Evolutionary conservation across 1,284 basidiomycete species (phyloP), one percentile per base, ranked within the genome.

Genomic region (Puccinia brachypodii): DNA sequence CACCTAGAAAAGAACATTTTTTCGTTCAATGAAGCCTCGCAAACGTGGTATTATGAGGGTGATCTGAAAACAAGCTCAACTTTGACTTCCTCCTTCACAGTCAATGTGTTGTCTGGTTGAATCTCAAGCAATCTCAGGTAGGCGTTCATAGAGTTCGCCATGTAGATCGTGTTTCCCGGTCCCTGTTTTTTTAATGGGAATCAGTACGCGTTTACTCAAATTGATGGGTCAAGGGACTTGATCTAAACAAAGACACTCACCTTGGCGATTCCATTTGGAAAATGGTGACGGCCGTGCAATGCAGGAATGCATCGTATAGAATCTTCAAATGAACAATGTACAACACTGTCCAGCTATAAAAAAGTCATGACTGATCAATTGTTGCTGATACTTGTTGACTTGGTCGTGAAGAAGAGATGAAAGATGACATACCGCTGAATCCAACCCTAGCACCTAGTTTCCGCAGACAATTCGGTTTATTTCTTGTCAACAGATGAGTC

Each of bases 231-330:
- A 68, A 28, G n/a, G n/a, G 44, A 42, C 16, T 22, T 22, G 28
- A 22, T 40, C 2, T 38, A 9, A 64, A 44, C 40, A 44, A 19
- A 44, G 8, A 68, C 14, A 62, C 80, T 66, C 9, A 81, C 80
- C 44, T 81, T 81, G 42, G 62, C 80, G 66, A 81, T 81, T 42
- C 80, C 80, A 44, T 81, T 81, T 6, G 80, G 58, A 47, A 73
- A 75, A 36, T 69, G 60, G 38, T 75, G 44, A 53, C 50, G 58
- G 16, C 44, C 72, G 66, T 50, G 44, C 3, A 69, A 56, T 64
- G 72, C 80, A 42, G 62, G 19, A 31, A 56, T 75, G 44, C 80
- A 81, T 38, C 56, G 38, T 19, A 66, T 6, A 6, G 25, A 25
- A 11, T 75, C 28, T 33, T 73, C 60, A 47, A 81, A 81, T 19